Evolutionary conservation across 345 rosid genomes (phyloP).

Genomic region (Lepidium didymum): DNA sequence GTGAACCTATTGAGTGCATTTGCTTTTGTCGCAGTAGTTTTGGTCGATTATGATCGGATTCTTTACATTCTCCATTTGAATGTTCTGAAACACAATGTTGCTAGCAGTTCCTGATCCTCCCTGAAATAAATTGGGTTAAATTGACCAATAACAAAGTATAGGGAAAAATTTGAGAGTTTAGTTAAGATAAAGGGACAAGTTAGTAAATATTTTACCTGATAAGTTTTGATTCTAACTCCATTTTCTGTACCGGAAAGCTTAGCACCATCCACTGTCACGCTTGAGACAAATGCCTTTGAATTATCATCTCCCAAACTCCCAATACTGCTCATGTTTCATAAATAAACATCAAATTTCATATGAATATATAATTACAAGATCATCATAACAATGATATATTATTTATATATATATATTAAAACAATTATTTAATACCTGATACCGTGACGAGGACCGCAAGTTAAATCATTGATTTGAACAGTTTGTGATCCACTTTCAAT

Average conservation of each 20-base stretch:
- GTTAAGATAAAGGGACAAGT: not conserved
- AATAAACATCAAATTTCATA: not conserved
- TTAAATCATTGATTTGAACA: conserved; percentile 22
- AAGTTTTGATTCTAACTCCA: conserved; percentile 89
- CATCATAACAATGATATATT: not conserved
- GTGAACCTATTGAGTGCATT: conserved; percentile 57
- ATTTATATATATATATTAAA: not conserved
- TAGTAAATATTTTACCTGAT: conserved; percentile 49
- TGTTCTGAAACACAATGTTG: conserved; percentile 60
- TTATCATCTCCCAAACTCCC: conserved; percentile 65
- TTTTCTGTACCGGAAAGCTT: conserved; percentile 57
- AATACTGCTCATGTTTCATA: conserved; percentile 38
- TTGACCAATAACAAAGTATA: not conserved
- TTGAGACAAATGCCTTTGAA: conserved; percentile 58
- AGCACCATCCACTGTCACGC: conserved; percentile 58
- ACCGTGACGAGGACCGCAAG: conserved; percentile 33
- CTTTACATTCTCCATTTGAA: conserved; percentile 59
- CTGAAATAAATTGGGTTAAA: conserved; percentile 12
- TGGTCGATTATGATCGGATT: conserved; percentile 89
- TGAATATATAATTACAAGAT: not conserved
- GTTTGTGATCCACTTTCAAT: conserved; percentile 31
- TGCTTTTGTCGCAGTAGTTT: conserved; percentile 62
- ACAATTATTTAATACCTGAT: conserved; percentile 9
- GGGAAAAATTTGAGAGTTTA: not conserved
- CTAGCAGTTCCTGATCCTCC: conserved; percentile 89